These are phyloP conservation scores for Saccharomycopsis microspora DNA, from an alignment of 805 yeast genomes.

Conservation along the genomic window DNA sequence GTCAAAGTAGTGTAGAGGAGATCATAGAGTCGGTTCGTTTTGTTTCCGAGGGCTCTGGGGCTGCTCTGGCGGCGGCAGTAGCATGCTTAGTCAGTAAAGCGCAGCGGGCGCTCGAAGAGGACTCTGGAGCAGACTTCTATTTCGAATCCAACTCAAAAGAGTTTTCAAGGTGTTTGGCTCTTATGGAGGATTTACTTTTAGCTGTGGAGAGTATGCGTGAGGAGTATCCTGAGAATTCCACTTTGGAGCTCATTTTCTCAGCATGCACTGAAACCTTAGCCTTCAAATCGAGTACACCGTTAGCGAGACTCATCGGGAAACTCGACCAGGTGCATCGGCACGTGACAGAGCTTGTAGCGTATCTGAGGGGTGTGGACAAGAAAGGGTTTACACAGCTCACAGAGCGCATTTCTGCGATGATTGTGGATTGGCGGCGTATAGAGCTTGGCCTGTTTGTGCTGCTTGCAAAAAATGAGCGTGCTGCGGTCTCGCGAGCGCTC, in stretches of 20 bases:
- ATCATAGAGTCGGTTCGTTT: constrained; percentile 2
- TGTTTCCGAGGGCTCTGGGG: constrained; percentile 1
- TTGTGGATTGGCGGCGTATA: constrained; percentile 83
- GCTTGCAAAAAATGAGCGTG: constrained; percentile 56
- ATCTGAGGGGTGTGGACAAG: constrained; percentile 50
- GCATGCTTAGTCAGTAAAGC: constrained; percentile 5
- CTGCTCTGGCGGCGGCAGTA: constrained; percentile 1
- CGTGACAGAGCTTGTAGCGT: constrained; percentile 87
- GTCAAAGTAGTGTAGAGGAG: background rate
- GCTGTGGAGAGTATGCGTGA: constrained; percentile 36
- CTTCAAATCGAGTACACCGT: constrained; percentile 56
- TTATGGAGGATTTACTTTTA: constrained; percentile 34
- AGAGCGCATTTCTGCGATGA: constrained; percentile 49
- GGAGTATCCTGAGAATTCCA: constrained; percentile 95
- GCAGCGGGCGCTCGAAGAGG: background rate
- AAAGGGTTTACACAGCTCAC: constrained; percentile 48
- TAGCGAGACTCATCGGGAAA: constrained; percentile 69
- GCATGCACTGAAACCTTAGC: constrained; percentile 55
- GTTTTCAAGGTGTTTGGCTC: constrained; percentile 33
- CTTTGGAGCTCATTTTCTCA: constrained; percentile 54
- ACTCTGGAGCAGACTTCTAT: constrained; percentile 18
- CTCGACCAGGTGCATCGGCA: constrained; percentile 78
- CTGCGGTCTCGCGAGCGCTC: constrained; percentile 31
- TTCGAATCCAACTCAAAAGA: constrained; percentile 25
- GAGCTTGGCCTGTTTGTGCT: constrained; percentile 82